A percentile compares a stretch with the other conserved stretches of the same genome.
Conservation (phyloP, 306 rosid species). For the Citrullus amarus region DNA sequence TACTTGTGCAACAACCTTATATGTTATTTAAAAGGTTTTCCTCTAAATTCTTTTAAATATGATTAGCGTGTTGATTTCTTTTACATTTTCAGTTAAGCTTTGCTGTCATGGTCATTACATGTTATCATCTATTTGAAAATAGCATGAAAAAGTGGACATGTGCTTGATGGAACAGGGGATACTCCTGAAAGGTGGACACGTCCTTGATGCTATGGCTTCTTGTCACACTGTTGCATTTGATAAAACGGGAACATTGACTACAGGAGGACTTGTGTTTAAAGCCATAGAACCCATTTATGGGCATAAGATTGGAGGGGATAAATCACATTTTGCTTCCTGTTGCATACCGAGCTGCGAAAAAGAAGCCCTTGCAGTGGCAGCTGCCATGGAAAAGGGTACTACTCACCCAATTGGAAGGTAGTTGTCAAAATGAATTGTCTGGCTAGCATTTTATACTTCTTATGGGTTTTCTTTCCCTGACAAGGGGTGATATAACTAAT, state of each 20-base stretch:
- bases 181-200: constrained; percentile 93
- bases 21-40: not conserved
- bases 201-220: constrained; percentile 87
- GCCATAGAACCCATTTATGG: constrained; percentile 96
- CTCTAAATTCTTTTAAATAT: not conserved
- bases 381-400: constrained; percentile 98
- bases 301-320: constrained; percentile 28
- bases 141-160: not conserved
- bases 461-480: not conserved
- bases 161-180: constrained; percentile 48
- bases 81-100: not conserved
- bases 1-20: not conserved
- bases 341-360: constrained; percentile 92
- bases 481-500: not conserved
- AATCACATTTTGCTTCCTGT: constrained; percentile 41
- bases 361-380: constrained; percentile 97
- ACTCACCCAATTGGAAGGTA: constrained; percentile 99
- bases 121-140: not conserved
- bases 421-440: constrained; percentile 14
- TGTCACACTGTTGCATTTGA: constrained; percentile 91
- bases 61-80: not conserved
- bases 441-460: not conserved
- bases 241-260: constrained; percentile 94
- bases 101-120: not conserved
- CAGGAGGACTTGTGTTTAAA: constrained; percentile 83